Percentiles rank a stretch among this genome's conserved stretches.
phyloP scores from a whole-genome alignment of 345 rosid species.

The Nephelium lappaceum region DNA sequence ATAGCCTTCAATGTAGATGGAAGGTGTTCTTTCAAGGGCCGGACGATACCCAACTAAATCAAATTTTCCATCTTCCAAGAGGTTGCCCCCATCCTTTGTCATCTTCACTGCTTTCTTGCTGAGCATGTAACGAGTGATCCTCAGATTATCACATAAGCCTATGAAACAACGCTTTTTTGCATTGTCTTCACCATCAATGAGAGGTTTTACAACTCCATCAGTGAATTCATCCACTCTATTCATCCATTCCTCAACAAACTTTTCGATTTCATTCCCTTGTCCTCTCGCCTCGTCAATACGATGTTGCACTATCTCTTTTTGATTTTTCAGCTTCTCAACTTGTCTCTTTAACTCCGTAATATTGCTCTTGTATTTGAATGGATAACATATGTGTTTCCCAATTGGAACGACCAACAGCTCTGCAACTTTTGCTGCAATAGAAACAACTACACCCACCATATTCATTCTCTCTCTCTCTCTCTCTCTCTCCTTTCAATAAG shows the following conservation, averaged over 20 bases:
- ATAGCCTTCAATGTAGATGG: neutral
- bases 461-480: neutral
- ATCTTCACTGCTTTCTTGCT: neutral
- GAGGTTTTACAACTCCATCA: too few species aligned
- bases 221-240: neutral
- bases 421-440: neutral
- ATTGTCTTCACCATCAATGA: neutral
- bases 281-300: neutral
- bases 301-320: neutral
- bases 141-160: neutral
- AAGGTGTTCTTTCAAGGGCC: neutral
- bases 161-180: neutral
- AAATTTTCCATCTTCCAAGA: neutral
- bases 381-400: neutral
- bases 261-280: conserved; percentile 7
- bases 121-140: neutral
- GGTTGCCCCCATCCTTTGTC: neutral
- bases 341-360: neutral
- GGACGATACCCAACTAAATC: neutral
- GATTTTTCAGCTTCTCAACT: neutral
- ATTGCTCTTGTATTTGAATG: conserved; percentile 15
- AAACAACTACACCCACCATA: neutral
- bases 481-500: too few species aligned
- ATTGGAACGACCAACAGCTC: neutral
- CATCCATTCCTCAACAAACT: neutral